Evolutionary conservation across 2,329 filamentous ascomycete species (phyloP), one percentile per base, ranked within the genome.

Genomic region (Fusarium sp.): DNA sequence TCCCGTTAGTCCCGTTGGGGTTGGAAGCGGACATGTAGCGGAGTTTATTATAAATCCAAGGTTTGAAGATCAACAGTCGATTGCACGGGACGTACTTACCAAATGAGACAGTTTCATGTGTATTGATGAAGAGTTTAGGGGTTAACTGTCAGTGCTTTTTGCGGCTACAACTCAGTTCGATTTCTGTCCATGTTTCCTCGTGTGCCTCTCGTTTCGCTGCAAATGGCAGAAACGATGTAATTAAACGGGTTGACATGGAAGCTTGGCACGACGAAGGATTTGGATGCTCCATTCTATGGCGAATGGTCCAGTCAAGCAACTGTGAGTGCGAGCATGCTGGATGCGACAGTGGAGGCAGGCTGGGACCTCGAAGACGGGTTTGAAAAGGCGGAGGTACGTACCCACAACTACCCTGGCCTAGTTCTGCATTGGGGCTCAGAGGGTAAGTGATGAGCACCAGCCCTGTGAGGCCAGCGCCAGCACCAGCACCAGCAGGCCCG

Each of bases 391-490:
- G 65, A 68, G 65, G 43, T 68, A 68, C 65, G 65, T 68, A 68
- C 61, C 56, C 2, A 3, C 14, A 44, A 36, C 45, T 56, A 46
- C 56, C 50, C 34, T 56, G 23, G 15, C 56, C 56, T 32, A 42
- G 30, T 45, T 32, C 43, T 28, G 46, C 24, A 54, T 61, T 61
- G 57, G 57, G 67, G 56, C 66, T 62, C 56, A 68, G 65, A 45
- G 59, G 50, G 46, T 50, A 57, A 49, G 26, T 26, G 47, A 65
- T 65, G 64, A 44, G 57, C 61, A 72, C 57, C 69, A 72, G 69
- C 69, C 69, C 57, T 72, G 69, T 72, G 69, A 72, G 67, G 67
- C 65, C 68, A 68, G 59, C 56, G 45, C 58, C 56, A 62, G 50
- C 32, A 57, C 54, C 48, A 59, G 66, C 56, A 62, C 47, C 32